Percentiles rank a stretch among this genome's conserved stretches.
phyloP scores from a whole-genome alignment of 2,329 filamentous ascomycete species.

The Davidsoniella virescens region DNA sequence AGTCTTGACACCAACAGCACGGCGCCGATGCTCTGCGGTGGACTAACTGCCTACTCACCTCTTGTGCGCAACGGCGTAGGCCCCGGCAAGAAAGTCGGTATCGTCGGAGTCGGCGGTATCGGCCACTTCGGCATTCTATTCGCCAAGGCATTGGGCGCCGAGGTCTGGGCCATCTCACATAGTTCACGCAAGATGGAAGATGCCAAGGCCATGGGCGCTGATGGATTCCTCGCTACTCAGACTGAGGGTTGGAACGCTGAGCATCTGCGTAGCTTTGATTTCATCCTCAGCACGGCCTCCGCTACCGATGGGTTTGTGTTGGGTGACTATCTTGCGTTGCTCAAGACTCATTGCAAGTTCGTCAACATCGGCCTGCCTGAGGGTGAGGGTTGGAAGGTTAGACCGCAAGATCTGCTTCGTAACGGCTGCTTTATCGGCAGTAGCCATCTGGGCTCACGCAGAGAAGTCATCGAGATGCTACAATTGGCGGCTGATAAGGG shows the following conservation, averaged over 20 bases:
- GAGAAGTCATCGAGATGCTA: slow-evolving; percentile 57
- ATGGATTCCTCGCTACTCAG: slow-evolving; percentile 39
- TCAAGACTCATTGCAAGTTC: slow-evolving; percentile 71
- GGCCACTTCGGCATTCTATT: slow-evolving; percentile 53
- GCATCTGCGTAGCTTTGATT: slow-evolving; percentile 45
- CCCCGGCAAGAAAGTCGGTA: slow-evolving; percentile 47
- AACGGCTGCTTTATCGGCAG: slow-evolving; percentile 62
- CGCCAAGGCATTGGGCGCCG: slow-evolving; percentile 44
- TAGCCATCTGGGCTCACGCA: slow-evolving; percentile 53
- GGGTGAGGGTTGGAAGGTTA: slow-evolving; percentile 53
- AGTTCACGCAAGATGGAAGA: slow-evolving; percentile 38
- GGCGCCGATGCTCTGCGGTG: slow-evolving; percentile 70
- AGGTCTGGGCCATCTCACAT: slow-evolving; percentile 39
- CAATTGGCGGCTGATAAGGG: slow-evolving; percentile 53
- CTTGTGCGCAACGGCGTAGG: slow-evolving; percentile 56
- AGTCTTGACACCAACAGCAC: slow-evolving; percentile 42
- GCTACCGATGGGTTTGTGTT: slow-evolving; percentile 53
- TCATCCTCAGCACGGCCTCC: slow-evolving; percentile 57
- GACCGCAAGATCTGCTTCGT: slow-evolving; percentile 55
- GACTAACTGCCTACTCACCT: slow-evolving; percentile 61
- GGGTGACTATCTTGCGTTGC: slow-evolving; percentile 49
- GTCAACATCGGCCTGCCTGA: slow-evolving; percentile 68
- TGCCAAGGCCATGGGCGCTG: slow-evolving; percentile 35
- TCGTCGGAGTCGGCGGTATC: slow-evolving; percentile 55
- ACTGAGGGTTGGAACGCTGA: slow-evolving; percentile 35